Percentiles rank a stretch among this genome's conserved stretches.
These are phyloP conservation scores for Phytophthora ramorum DNA, from an alignment of 352 stramenopile species.

Conservation along the genomic window DNA sequence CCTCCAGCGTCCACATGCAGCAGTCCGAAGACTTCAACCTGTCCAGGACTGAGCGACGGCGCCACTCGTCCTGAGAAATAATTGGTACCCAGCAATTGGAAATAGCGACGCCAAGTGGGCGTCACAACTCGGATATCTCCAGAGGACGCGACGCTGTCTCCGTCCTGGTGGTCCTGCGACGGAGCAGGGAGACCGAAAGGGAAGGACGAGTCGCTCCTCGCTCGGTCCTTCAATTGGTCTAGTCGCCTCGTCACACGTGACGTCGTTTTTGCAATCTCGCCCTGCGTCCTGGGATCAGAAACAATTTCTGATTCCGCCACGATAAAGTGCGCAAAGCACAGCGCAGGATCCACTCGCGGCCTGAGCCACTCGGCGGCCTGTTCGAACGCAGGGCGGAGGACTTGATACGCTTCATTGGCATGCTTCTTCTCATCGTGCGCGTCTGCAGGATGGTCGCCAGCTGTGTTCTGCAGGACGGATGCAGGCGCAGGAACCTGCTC, in stretches of 20 bases:
- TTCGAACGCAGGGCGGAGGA: slow-evolving; percentile 53
- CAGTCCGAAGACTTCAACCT: slow-evolving; percentile 62
- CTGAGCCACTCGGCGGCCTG: slow-evolving; percentile 49
- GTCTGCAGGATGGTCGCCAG: not conserved
- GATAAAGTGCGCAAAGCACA: slow-evolving; percentile 61
- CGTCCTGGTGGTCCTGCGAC: slow-evolving; percentile 11
- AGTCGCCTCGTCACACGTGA: slow-evolving; percentile 36
- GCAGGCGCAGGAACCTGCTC: slow-evolving; percentile 45
- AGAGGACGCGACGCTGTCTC: slow-evolving; percentile 26
- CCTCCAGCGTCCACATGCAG: slow-evolving; percentile 56
- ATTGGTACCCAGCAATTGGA: slow-evolving; percentile 65
- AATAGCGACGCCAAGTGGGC: slow-evolving; percentile 53
- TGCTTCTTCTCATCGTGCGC: slow-evolving; percentile 26
- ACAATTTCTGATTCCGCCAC: slow-evolving; percentile 23
- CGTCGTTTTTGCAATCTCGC: slow-evolving; percentile 2
- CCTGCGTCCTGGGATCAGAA: slow-evolving; percentile 8
- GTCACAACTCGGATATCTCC: slow-evolving; percentile 58
- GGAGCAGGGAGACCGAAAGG: slow-evolving; percentile 51
- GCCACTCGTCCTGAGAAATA: slow-evolving; percentile 62
- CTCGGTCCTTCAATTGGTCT: slow-evolving; percentile 37
- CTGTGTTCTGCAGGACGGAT: slow-evolving; percentile 28
- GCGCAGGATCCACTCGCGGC: slow-evolving; percentile 45
- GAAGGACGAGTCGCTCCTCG: slow-evolving; percentile 51
- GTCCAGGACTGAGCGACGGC: slow-evolving; percentile 56
- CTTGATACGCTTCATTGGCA: slow-evolving; percentile 46